These are phyloP conservation scores for Colletotrichum incanum DNA, from an alignment of 2,329 filamentous ascomycete species.

Conservation along the genomic window DNA sequence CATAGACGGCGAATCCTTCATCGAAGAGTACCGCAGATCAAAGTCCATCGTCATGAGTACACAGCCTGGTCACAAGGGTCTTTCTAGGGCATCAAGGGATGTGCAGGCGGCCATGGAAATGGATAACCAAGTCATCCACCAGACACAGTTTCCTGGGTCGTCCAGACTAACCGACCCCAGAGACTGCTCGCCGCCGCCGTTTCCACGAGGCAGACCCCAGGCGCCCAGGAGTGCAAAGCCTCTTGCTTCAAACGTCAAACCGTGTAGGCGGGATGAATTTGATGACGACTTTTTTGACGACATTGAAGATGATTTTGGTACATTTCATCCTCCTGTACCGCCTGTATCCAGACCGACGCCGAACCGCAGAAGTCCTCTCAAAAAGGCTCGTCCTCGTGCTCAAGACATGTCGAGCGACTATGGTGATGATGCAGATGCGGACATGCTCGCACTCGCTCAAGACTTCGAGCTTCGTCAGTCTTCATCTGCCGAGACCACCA, in stretches of 20 bases:
- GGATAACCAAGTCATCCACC: conserved; percentile 65
- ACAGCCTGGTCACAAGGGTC: conserved; percentile 47
- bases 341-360: conserved; percentile 12
- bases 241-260: conserved; percentile 1
- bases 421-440: conserved; percentile 65
- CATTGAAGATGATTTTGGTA: conserved; percentile 42
- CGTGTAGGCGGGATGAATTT: conserved; percentile 49
- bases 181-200: conserved; percentile 42
- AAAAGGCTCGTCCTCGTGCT: conserved; percentile 42
- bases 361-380: conserved; percentile 29
- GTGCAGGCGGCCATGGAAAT: conserved; percentile 47
- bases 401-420: conserved; percentile 61
- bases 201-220: conserved; percentile 41
- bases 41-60: conserved; percentile 48
- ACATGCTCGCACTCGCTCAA: conserved; percentile 68
- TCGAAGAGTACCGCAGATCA: conserved; percentile 50
- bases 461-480: conserved; percentile 63
- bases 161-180: conserved; percentile 37
- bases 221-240: conserved; percentile 5
- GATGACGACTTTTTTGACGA: conserved; percentile 51
- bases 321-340: conserved; percentile 19
- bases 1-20: conserved; percentile 59
- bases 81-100: conserved; percentile 10
- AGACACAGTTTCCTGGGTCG: conserved; percentile 62
- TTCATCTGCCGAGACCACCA: conserved; percentile 46